These are phyloP conservation scores for Drechslerella dactyloides DNA, from an alignment of 2,329 filamentous ascomycete genomes.

Conservation along the genomic window DNA sequence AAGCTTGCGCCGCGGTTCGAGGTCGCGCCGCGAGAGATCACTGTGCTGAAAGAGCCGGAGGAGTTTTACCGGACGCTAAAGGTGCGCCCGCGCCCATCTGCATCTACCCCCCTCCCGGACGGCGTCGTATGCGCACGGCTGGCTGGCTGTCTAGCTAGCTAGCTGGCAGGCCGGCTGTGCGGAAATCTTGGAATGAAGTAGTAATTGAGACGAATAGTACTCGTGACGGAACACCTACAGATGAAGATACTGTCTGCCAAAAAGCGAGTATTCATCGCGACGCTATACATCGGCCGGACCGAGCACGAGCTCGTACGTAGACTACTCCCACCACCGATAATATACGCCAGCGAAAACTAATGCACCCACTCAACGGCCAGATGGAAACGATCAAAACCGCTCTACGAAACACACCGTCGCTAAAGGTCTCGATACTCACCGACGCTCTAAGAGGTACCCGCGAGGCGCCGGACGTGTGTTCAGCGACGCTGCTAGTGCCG, in stretches of 20 bases:
- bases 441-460: conserved; percentile 90
- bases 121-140: too few relatives aligned
- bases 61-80: conserved; percentile 93
- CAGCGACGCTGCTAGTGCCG: conserved; percentile 83
- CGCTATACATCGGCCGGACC: conserved; percentile 91
- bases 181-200: conserved; percentile 41
- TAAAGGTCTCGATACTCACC: conserved; percentile 86
- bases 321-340: conserved; percentile 50
- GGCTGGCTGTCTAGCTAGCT: too few relatives aligned
- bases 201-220: conserved; percentile 49
- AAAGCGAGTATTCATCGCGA: conserved; percentile 86
- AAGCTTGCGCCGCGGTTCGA: conserved; percentile 89
- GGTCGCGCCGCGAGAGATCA: conserved; percentile 78
- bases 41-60: conserved; percentile 77
- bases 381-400: conserved; percentile 79
- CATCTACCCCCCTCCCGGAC: too few relatives aligned
- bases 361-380: conserved; percentile 58
- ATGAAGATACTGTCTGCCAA: conserved; percentile 81
- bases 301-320: conserved; percentile 78
- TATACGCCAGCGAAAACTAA: conserved; percentile 14
- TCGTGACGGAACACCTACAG: conserved; percentile 60
- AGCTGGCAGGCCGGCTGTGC: conserved; percentile 12
- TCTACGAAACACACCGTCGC: conserved; percentile 73
- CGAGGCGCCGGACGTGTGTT: conserved; percentile 83
- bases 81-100: too few relatives aligned